Evolutionary conservation across 768 basidiomycete species (phyloP).

Genomic region (Nevesoporus exiguus): DNA sequence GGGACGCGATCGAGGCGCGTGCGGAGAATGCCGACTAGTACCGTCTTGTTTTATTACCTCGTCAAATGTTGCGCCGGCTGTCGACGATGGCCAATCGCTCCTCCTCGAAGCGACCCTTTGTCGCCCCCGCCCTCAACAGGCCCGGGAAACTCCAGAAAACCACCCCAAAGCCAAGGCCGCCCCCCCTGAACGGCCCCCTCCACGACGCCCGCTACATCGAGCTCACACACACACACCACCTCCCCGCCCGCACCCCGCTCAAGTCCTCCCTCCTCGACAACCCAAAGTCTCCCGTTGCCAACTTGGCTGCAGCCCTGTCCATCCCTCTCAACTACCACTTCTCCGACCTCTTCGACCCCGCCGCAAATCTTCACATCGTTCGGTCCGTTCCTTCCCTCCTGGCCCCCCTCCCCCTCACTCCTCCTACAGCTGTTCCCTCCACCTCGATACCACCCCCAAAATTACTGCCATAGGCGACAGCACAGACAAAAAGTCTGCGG

Average conservation of each 20-base stretch:
- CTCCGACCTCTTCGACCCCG: slow-evolving; percentile 12
- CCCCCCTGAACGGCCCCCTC: slow-evolving; percentile 29
- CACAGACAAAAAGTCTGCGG: slow-evolving; percentile 56
- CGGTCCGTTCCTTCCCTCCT: slow-evolving; percentile 15
- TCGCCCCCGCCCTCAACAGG: background rate
- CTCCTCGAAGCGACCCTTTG: slow-evolving; percentile 14
- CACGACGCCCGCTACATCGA: slow-evolving; percentile 36
- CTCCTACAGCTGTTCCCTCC: slow-evolving; percentile 21
- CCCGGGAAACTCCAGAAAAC: slow-evolving; percentile 19
- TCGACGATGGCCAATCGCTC: slow-evolving; percentile 2
- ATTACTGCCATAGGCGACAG: slow-evolving; percentile 65
- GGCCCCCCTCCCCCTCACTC: slow-evolving; percentile 1
- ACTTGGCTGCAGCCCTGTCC: slow-evolving; percentile 29
- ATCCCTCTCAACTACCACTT: slow-evolving; percentile 18
- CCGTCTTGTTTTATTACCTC: background rate
- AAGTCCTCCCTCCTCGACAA: slow-evolving; percentile 37
- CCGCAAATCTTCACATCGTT: slow-evolving; percentile 12
- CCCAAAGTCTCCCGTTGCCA: slow-evolving; percentile 52
- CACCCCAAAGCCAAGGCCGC: background rate
- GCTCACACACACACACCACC: slow-evolving; percentile 19
- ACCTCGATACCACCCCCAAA: slow-evolving; percentile 27
- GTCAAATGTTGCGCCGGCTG: background rate
- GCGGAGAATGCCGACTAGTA: slow-evolving; percentile 23
- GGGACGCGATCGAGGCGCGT: slow-evolving; percentile 28
- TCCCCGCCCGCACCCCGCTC: slow-evolving; percentile 12